A percentile compares a stretch with the other conserved stretches of the same genome.
phyloP scores from a whole-genome alignment of 352 stramenopile species.

The Phytophthora ohioensis region DNA sequence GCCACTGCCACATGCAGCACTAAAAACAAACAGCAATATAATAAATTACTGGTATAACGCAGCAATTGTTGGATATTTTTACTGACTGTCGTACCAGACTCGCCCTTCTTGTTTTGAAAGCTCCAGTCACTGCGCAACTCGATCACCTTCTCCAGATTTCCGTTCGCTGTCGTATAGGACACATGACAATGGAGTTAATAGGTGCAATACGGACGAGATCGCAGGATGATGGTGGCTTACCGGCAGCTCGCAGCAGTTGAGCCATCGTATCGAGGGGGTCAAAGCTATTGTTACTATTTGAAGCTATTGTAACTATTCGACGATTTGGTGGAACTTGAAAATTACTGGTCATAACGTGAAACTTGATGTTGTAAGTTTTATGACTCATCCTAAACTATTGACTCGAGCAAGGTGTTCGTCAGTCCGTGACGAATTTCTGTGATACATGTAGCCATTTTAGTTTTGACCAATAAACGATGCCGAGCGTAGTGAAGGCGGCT shows the following conservation, averaged over 20 bases:
- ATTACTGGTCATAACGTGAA: constrained; percentile 7
- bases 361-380: constrained; percentile 21
- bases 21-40: constrained; percentile 20
- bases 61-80: background rate
- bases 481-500: too few relatives aligned
- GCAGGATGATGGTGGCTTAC: constrained; percentile 11
- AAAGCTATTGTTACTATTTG: background rate
- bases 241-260: constrained; percentile 56
- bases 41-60: background rate
- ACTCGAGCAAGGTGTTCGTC: too few relatives aligned
- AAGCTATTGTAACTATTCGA: constrained; percentile 5
- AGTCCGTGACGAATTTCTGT: background rate
- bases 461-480: too few relatives aligned
- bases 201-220: background rate
- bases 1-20: constrained; percentile 77
- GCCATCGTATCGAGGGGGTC: constrained; percentile 39
- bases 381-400: background rate
- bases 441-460: too few relatives aligned
- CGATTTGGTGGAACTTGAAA: constrained; percentile 13
- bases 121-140: constrained; percentile 72
- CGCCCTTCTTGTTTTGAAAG: constrained; percentile 87
- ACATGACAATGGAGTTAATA: background rate
- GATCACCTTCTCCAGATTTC: constrained; percentile 77
- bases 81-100: constrained; percentile 54
- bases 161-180: constrained; percentile 50